These are phyloP conservation scores for Albophoma yamanashiensis DNA, from an alignment of 2,329 filamentous ascomycete genomes.

Conservation along the genomic window DNA sequence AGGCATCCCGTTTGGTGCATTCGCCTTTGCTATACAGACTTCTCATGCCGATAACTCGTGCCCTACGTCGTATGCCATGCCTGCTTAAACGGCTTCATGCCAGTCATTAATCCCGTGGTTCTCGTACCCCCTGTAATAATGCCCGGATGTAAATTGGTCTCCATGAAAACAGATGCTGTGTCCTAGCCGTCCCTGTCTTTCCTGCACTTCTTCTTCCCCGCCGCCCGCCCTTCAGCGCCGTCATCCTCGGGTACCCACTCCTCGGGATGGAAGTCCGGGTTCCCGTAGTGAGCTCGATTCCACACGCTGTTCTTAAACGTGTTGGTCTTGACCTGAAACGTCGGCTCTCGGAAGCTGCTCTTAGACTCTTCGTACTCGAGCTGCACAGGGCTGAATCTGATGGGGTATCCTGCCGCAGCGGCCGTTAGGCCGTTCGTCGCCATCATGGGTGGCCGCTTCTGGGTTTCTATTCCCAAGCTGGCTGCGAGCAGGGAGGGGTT, in stretches of 20 bases:
- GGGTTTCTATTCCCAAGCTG: conserved; percentile 2
- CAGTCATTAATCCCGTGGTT: neutral
- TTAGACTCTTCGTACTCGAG: conserved; percentile 39
- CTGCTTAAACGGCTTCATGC: neutral
- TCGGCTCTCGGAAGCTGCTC: conserved; percentile 31
- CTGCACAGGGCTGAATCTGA: conserved; percentile 39
- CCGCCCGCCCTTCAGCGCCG: conserved; percentile 15
- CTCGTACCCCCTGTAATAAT: neutral
- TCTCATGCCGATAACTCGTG: neutral
- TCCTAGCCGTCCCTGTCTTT: conserved; percentile 7
- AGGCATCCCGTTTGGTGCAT: neutral
- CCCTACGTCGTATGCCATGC: neutral
- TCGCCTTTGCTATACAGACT: neutral
- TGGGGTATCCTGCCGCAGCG: conserved; percentile 14
- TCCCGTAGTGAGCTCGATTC: conserved; percentile 57
- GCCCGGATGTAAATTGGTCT: neutral
- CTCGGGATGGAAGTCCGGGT: conserved; percentile 40
- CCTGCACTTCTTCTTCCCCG: conserved; percentile 13
- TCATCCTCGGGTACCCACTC: conserved; percentile 32
- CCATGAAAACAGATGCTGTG: neutral
- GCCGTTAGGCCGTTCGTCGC: conserved; percentile 1
- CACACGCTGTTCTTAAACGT: conserved; percentile 58
- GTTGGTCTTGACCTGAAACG: conserved; percentile 37
- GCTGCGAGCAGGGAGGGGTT: conserved; percentile 4
- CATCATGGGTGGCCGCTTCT: conserved; percentile 1